Percentiles rank a stretch among this genome's conserved stretches.
Evolutionary conservation across 2,329 filamentous ascomycete species (phyloP).

Genomic region (Leptographium wingfieldii): DNA sequence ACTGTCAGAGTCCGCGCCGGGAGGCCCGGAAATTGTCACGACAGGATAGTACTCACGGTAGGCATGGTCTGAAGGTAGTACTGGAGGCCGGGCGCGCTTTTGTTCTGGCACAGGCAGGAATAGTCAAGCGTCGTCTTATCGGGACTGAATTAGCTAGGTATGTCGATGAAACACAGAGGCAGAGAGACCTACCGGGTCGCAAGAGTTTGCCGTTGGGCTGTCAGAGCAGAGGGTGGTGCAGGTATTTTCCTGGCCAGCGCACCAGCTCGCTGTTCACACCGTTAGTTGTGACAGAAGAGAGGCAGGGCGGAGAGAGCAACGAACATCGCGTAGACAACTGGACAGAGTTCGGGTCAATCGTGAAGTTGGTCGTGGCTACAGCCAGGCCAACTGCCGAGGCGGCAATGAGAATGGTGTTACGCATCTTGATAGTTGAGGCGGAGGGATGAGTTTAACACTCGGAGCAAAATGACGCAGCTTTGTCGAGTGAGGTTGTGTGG

Average conservation of each 20-base stretch:
- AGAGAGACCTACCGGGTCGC: conserved; percentile 28
- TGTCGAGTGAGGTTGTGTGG: not conserved
- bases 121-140: conserved; percentile 30
- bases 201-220: conserved; percentile 27
- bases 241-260: conserved; percentile 35
- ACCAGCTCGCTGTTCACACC: conserved; percentile 34
- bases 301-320: conserved; percentile 7
- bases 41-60: conserved; percentile 19
- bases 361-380: conserved; percentile 31
- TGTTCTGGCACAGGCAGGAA: conserved; percentile 37
- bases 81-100: conserved; percentile 36
- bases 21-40: not conserved
- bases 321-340: conserved; percentile 25
- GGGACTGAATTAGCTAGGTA: not conserved
- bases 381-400: conserved; percentile 30
- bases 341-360: conserved; percentile 27
- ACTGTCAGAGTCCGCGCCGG: not conserved
- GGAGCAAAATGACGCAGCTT: not conserved
- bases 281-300: conserved; percentile 11
- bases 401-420: conserved; percentile 25
- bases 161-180: not conserved
- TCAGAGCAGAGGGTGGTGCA: conserved; percentile 35
- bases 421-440: conserved; percentile 23
- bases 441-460: not conserved
- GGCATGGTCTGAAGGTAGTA: conserved; percentile 41